phyloP scores from a whole-genome alignment of 169 alveolate species.

The Plasmodium blacklocki region DNA sequence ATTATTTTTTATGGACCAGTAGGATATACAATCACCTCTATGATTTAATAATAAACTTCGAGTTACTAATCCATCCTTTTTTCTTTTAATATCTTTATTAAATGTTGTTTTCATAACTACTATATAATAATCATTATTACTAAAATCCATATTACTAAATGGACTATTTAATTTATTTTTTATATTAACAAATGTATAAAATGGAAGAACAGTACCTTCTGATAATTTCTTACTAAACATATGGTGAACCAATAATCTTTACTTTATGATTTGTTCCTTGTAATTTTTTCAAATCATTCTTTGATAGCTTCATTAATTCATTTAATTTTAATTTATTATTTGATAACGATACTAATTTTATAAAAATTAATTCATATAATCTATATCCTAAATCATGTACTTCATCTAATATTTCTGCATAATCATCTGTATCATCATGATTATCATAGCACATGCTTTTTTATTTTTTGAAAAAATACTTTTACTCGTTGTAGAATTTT shows the following conservation, averaged over 20 bases:
- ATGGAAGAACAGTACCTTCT: conserved; percentile 35
- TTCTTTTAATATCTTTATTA: conserved; percentile 25
- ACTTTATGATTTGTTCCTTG: conserved; percentile 11
- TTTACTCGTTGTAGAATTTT: neutral
- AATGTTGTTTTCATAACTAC: conserved; percentile 19
- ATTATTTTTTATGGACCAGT: conserved; percentile 56
- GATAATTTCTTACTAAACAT: conserved; percentile 1
- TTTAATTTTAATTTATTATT: conserved; percentile 21
- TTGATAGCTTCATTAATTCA: neutral
- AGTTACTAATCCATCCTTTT: conserved; percentile 23
- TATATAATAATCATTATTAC: conserved; percentile 5
- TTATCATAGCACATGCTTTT: neutral
- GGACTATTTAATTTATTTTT: conserved; percentile 40
- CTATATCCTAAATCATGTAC: conserved; percentile 5
- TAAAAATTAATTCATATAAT: conserved; percentile 42
- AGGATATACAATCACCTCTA: conserved; percentile 40
- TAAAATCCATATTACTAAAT: neutral
- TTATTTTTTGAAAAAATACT: no score
- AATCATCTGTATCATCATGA: conserved; percentile 3
- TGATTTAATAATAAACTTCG: conserved; percentile 14
- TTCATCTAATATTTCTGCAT: conserved; percentile 18
- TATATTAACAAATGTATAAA: conserved; percentile 10
- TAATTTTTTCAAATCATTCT: neutral
- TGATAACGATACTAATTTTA: conserved; percentile 54
- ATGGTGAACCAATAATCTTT: conserved; percentile 30